Base-by-base conservation (phyloP, 306 rosid species). In the Lathyrus oleraceus region DNA sequence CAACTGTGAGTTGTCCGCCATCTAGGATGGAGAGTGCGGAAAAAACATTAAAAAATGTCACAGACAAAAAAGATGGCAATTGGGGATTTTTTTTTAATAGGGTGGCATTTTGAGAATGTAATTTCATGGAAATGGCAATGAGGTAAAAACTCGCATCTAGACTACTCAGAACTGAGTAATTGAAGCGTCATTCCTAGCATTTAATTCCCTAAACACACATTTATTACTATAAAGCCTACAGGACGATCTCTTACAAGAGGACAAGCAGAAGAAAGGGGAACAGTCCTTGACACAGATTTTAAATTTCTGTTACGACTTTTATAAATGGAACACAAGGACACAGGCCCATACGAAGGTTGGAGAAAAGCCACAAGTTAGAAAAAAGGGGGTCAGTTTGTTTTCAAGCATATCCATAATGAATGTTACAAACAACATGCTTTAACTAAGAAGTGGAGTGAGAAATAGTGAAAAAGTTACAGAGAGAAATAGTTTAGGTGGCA, bases 401-500 rank as follows among this genome's bases (percentile, higher is more conserved):
- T 23, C 47, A 44, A 53, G 58, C 68, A 17, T 15, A 56, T 38
- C 36, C 45, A 65, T 35, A 65, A 58, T 57, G 53, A 25, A 65
- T 38, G 70, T 49, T 17, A 43, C 61, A 61, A 59, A 43, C 44
- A 52, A 21, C 81, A 71, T 67, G 59, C 44, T 75, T 70, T 23
- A 25, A 59, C 48, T 23, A 54, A 25, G 4, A 59, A 65, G 27
- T 61, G 27, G 44, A 65, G 25, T 23, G 28, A 3, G 28, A 25
- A 25, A 25, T 25, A 25, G 28, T 25, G 65, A 25, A 44, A 6
- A 51, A 70, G 54, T 47, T 44, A 78, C 72, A 72, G 1, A 69
- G 53, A 61, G 15, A 48, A 35, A 81, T 21, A 61, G 49, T 45
- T 81, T 53, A 79, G 76, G 76, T 35, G 82, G 79, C 79, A 69